phyloP scores from a whole-genome alignment of 768 basidiomycete genomes.

The Lepiota venenata region DNA sequence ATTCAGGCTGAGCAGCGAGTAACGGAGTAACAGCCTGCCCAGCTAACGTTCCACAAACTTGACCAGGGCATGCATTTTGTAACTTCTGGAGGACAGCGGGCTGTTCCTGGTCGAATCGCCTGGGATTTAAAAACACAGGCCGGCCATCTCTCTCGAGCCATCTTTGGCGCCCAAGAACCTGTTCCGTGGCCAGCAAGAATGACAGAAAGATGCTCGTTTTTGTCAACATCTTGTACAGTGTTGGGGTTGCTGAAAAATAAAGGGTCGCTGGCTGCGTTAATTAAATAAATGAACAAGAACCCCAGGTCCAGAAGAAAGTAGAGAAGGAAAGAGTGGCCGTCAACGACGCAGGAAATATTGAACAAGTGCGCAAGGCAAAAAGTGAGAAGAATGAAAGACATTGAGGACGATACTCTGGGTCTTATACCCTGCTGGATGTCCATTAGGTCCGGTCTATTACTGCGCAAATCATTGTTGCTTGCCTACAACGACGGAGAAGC shows the following conservation, averaged over 20 bases:
- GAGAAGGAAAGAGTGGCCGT: constrained; percentile 32
- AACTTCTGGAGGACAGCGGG: constrained; percentile 45
- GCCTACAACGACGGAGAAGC: constrained; percentile 1
- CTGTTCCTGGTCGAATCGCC: constrained; percentile 51
- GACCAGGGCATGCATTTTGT: constrained; percentile 41
- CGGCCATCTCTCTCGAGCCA: constrained; percentile 47
- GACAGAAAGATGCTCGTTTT: constrained; percentile 25
- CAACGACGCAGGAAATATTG: constrained; percentile 36
- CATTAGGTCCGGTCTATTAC: too few species aligned
- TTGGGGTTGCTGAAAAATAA: constrained; percentile 4
- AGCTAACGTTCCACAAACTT: constrained; percentile 46
- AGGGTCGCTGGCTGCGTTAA: constrained; percentile 6
- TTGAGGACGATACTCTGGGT: neutral
- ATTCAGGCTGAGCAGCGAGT: constrained; percentile 48
- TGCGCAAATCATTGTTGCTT: constrained; percentile 12
- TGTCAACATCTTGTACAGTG: constrained; percentile 25
- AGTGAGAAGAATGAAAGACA: neutral
- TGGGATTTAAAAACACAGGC: constrained; percentile 45
- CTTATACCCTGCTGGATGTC: too few species aligned
- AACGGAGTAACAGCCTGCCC: constrained; percentile 49
- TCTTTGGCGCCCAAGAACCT: constrained; percentile 35
- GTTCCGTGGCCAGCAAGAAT: constrained; percentile 25
- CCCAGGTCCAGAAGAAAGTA: constrained; percentile 42
- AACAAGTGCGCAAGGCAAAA: neutral
- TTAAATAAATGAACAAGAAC: constrained; percentile 26